Percentiles rank a stretch among this genome's conserved stretches.
These are phyloP conservation scores for Plectranthus barbatus DNA, from an alignment of 257 asterid genomes.

Conservation along the genomic window DNA sequence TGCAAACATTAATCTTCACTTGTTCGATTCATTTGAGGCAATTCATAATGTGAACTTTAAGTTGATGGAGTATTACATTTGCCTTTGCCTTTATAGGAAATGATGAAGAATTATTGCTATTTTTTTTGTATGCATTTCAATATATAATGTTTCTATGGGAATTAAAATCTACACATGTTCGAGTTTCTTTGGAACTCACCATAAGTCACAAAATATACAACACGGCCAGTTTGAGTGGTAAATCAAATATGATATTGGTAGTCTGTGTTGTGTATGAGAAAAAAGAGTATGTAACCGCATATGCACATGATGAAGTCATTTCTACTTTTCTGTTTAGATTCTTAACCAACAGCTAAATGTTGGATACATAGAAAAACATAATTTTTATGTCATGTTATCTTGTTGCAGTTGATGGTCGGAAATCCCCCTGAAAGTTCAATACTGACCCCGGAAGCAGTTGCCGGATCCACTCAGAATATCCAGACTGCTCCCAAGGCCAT, in stretches of 20 bases:
- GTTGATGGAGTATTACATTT: too few species aligned
- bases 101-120: too few species aligned
- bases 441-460: conserved; percentile 10
- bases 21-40: not conserved
- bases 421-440: conserved; percentile 24
- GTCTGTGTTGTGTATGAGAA: too few species aligned
- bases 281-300: not conserved
- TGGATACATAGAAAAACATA: too few species aligned
- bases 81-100: too few species aligned
- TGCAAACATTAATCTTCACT: not conserved
- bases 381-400: not conserved
- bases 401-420: conserved; percentile 31
- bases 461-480: conserved; percentile 3
- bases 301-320: not conserved
- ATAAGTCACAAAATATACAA: too few species aligned
- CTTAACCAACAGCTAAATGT: too few species aligned
- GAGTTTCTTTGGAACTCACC: not conserved
- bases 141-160: too few species aligned
- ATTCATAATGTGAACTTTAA: too few species aligned
- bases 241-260: not conserved
- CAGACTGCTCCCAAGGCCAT: conserved; percentile 16
- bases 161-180: not conserved
- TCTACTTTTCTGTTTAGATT: too few species aligned
- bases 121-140: too few species aligned
- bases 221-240: too few species aligned